Percentiles rank a stretch among this genome's conserved stretches.
phyloP scores from a whole-genome alignment of 768 basidiomycete genomes.

The Sporobolomyces roseus region DNA sequence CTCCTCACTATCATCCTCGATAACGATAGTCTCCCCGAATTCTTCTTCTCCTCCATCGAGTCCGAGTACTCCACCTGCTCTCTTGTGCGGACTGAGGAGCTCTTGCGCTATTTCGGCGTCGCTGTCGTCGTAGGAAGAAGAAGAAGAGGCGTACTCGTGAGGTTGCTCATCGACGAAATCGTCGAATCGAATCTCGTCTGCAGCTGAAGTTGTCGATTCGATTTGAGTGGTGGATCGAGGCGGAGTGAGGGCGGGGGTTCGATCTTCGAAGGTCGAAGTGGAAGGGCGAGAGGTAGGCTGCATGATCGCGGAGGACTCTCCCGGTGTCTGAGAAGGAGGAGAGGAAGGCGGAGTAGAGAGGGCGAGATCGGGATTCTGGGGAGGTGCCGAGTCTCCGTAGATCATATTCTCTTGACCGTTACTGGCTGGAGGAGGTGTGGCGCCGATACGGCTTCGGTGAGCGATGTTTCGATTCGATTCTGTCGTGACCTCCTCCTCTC shows the following conservation, averaged over 20 bases:
- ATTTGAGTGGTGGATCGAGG: too few relatives aligned
- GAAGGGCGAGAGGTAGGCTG: not conserved
- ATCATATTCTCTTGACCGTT: not conserved
- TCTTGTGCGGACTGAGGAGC: constrained; percentile 4
- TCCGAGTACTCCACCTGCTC: not conserved
- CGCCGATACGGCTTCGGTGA: not conserved
- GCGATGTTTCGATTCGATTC: not conserved
- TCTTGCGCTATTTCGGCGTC: not conserved
- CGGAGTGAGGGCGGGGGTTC: too few relatives aligned
- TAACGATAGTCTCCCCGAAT: constrained; percentile 1
- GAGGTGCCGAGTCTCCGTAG: constrained; percentile 19
- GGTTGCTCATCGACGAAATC: not conserved
- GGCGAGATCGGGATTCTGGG: constrained; percentile 2
- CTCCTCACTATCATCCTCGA: not conserved
- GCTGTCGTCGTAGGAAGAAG: not conserved
- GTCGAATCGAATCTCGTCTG: constrained; percentile 29
- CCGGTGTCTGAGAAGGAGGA: not conserved
- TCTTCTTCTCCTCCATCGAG: constrained; percentile 9
- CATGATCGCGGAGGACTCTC: not conserved
- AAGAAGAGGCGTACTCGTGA: not conserved
- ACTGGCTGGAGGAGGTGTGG: not conserved
- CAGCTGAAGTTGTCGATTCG: not conserved
- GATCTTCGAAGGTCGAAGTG: not conserved
- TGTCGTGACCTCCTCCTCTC: too few relatives aligned
- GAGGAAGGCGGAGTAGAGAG: not conserved